Conservation (phyloP, 371 early-diverging fungal species). For the Batkoa obscura region DNA sequence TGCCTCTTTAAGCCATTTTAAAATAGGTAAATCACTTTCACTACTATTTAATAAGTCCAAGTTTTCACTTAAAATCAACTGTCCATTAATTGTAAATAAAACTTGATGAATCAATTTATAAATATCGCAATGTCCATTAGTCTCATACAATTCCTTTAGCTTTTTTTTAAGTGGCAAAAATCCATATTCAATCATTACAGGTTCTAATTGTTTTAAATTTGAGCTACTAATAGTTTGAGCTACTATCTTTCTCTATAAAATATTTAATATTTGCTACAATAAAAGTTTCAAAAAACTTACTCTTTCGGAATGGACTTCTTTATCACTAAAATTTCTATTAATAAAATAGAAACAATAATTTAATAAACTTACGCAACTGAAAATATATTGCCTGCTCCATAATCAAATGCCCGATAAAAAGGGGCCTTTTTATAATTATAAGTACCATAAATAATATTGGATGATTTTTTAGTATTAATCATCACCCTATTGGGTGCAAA, state of each 20-base stretch:
- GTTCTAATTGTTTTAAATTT: too few relatives aligned
- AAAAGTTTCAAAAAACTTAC: too few relatives aligned
- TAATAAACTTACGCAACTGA: background rate
- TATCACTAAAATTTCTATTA: background rate
- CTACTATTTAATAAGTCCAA: constrained; percentile 28
- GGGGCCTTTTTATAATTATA: background rate
- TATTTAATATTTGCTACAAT: too few relatives aligned
- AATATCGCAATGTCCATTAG: too few relatives aligned
- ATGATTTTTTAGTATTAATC: background rate
- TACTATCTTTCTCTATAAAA: too few relatives aligned
- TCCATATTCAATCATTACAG: too few relatives aligned
- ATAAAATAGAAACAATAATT: background rate
- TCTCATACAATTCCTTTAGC: too few relatives aligned
- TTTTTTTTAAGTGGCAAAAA: too few relatives aligned
- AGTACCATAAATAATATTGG: background rate
- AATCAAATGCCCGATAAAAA: background rate
- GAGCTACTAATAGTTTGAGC: too few relatives aligned
- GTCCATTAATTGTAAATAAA: constrained; percentile 21
- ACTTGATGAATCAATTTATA: constrained; percentile 2
- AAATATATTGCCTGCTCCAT: background rate
- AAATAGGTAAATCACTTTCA: constrained; percentile 15
- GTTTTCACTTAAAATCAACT: constrained; percentile 22
- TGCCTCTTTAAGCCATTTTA: constrained; percentile 8
- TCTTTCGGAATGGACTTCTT: too few relatives aligned
- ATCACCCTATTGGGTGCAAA: background rate